Conservation (phyloP, 306 rosid species). For the Castanea crenata region DNA sequence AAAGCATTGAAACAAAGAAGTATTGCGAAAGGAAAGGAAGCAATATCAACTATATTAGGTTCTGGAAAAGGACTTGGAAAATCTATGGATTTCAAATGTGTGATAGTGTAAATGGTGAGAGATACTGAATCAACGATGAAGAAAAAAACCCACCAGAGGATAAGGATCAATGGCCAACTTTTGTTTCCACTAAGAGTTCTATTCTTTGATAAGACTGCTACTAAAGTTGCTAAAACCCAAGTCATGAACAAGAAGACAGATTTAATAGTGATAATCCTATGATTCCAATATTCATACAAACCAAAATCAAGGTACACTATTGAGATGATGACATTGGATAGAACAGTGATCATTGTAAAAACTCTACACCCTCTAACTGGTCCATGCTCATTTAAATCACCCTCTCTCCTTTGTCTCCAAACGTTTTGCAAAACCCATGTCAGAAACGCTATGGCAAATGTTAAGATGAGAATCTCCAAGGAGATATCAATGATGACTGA, state of each 20-base stretch:
- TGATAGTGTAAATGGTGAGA: too few species aligned
- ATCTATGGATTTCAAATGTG: too few species aligned
- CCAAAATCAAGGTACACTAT: conserved; percentile 40
- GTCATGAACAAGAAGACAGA: conserved; percentile 40
- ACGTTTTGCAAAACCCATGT: conserved; percentile 54
- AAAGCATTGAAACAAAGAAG: too few species aligned
- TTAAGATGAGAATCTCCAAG: conserved; percentile 36
- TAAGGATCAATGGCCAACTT: too few species aligned
- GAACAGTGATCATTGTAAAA: conserved; percentile 31
- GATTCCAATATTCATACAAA: conserved; percentile 29
- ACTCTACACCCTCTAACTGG: conserved; percentile 8
- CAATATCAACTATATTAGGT: too few species aligned
- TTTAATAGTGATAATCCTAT: conserved; percentile 18
- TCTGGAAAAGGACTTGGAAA: too few species aligned
- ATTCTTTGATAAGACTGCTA: too few species aligned
- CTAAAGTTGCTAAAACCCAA: conserved; percentile 42
- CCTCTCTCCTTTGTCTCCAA: conserved; percentile 29
- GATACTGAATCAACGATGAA: too few species aligned
- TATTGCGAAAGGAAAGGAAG: too few species aligned
- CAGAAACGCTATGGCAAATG: conserved; percentile 47
- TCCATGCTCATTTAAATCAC: conserved; percentile 3
- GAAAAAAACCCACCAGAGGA: too few species aligned
- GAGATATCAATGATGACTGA: conserved; percentile 30
- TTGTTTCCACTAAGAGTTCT: too few species aligned
- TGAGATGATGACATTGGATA: conserved; percentile 37